These are phyloP conservation scores for Tillandsia leiboldiana DNA, from an alignment of 176 grass and related monocot species.

Conservation along the genomic window DNA sequence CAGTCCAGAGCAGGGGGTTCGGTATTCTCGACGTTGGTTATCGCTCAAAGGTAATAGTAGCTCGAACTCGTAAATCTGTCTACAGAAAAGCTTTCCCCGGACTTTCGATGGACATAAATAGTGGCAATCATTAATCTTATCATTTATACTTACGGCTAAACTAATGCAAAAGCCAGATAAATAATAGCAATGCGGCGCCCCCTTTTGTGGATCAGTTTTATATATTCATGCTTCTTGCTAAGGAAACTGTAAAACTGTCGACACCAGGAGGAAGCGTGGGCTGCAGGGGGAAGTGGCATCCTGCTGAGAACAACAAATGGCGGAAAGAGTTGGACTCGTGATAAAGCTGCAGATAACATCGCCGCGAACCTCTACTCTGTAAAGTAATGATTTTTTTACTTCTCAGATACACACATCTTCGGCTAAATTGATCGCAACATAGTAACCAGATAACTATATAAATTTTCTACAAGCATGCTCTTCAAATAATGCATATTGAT, in stretches of 20 bases:
- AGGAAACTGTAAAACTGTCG: constrained; percentile 2
- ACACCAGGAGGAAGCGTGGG: constrained; percentile 82
- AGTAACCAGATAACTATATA: neutral
- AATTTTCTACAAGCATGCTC: neutral
- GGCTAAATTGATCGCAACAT: neutral
- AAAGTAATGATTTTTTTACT: constrained; percentile 43
- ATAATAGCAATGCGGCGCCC: neutral
- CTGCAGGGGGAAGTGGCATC: constrained; percentile 78
- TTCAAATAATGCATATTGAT: neutral
- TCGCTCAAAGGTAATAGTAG: constrained; percentile 55
- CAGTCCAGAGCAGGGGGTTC: constrained; percentile 90
- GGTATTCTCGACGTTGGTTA: constrained; percentile 92
- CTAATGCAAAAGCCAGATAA: too few relatives aligned
- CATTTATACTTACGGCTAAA: too few relatives aligned
- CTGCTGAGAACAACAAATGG: constrained; percentile 75
- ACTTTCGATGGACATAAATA: too few relatives aligned
- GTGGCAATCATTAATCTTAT: too few relatives aligned
- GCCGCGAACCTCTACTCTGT: constrained; percentile 85
- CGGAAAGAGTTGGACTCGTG: constrained; percentile 76
- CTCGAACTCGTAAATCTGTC: neutral
- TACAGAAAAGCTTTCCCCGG: too few relatives aligned
- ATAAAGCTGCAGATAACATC: constrained; percentile 92
- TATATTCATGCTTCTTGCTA: neutral
- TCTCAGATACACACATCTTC: neutral
- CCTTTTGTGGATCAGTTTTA: constrained; percentile 4